These are phyloP conservation scores for Linnemannia elongata DNA, from an alignment of 192 early-diverging fungal genomes.

Conservation along the genomic window DNA sequence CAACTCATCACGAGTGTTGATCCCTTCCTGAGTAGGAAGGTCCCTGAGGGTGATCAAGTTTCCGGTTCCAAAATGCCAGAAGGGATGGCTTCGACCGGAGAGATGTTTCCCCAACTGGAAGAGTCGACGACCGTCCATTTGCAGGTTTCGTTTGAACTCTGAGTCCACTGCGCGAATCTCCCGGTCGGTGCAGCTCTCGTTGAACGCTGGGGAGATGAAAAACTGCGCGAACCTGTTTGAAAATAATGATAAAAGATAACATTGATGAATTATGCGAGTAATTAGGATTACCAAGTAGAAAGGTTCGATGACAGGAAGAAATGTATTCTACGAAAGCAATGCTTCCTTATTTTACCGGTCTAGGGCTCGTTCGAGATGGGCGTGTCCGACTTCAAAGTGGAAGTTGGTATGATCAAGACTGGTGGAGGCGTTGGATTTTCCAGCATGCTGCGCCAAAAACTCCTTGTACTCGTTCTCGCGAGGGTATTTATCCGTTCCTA, in stretches of 20 bases:
- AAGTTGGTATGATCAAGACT: constrained; percentile 62
- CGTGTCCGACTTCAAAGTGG: constrained; percentile 68
- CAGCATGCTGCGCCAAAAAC: constrained; percentile 64
- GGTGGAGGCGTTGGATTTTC: constrained; percentile 67
- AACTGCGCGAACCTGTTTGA: constrained; percentile 79
- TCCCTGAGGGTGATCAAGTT: constrained; percentile 83
- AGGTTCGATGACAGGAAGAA: no score
- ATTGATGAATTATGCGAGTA: background rate
- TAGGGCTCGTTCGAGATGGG: constrained; percentile 63
- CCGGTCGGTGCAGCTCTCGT: constrained; percentile 85
- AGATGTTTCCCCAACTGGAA: constrained; percentile 86
- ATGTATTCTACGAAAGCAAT: background rate
- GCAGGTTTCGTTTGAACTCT: constrained; percentile 93
- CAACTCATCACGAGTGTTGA: constrained; percentile 84
- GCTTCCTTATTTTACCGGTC: constrained; percentile 59
- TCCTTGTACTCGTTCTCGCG: constrained; percentile 71
- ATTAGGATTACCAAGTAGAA: no score
- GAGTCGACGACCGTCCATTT: constrained; percentile 84
- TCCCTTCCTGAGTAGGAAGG: constrained; percentile 67
- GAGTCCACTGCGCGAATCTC: constrained; percentile 95
- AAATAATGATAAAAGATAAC: background rate
- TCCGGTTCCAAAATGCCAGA: constrained; percentile 88
- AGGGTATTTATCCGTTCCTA: constrained; percentile 79
- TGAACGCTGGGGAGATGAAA: constrained; percentile 90
- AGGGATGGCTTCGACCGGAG: constrained; percentile 79